Evolutionary conservation across 176 grass and related monocot genomes (phyloP).

Genomic region (Zoysia pacifica): DNA sequence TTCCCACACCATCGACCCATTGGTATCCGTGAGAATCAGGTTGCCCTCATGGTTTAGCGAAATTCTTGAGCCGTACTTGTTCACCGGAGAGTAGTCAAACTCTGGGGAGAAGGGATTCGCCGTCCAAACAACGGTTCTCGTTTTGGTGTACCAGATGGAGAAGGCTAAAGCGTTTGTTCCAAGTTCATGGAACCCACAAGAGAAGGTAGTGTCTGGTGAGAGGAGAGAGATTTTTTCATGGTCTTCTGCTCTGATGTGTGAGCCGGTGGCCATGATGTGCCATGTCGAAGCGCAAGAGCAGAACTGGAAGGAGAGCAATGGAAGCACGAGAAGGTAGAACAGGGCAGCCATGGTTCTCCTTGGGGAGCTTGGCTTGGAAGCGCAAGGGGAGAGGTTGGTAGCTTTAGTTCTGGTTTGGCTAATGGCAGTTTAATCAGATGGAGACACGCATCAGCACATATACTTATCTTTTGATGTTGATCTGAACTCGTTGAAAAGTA

Average conservation of each 20-base stretch:
- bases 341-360: constrained; percentile 30
- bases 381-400: not conserved
- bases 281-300: constrained; percentile 46
- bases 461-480: constrained; percentile 20
- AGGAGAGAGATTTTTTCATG: constrained; percentile 36
- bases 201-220: constrained; percentile 52
- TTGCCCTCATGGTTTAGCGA: constrained; percentile 57
- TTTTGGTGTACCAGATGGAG: constrained; percentile 64
- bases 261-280: constrained; percentile 47
- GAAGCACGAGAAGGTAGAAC: constrained; percentile 33
- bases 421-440: constrained; percentile 1
- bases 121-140: constrained; percentile 62
- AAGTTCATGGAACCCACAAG: constrained; percentile 50
- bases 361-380: constrained; percentile 17
- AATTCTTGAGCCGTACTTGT: constrained; percentile 53
- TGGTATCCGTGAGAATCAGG: constrained; percentile 60
- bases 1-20: constrained; percentile 63
- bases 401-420: constrained; percentile 26
- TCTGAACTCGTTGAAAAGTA: constrained; percentile 32
- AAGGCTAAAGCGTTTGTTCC: constrained; percentile 61
- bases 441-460: constrained; percentile 10
- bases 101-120: constrained; percentile 51
- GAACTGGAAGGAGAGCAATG: constrained; percentile 24
- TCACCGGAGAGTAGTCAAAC: constrained; percentile 46
- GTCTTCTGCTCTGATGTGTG: constrained; percentile 43